Percentiles rank a stretch among this genome's conserved stretches.
Evolutionary conservation across 2,329 filamentous ascomycete species (phyloP).

Genomic region (Ophiostoma australiae): DNA sequence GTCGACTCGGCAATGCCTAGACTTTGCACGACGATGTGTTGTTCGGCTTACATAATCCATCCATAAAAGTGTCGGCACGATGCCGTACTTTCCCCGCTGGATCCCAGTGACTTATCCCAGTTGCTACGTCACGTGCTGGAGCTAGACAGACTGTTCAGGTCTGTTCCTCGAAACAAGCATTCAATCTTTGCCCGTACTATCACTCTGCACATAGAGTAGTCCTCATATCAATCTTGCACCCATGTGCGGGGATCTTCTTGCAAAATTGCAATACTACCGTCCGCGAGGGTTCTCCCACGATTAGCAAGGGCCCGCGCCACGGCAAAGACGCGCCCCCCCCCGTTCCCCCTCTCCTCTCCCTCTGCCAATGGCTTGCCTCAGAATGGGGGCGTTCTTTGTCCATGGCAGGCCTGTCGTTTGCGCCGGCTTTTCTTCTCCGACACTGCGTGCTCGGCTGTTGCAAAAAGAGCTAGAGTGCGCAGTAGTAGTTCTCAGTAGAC

Average conservation of each 20-base stretch:
- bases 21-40: too few relatives aligned
- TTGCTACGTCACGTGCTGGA: too few relatives aligned
- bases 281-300: neutral
- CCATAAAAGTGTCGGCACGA: too few relatives aligned
- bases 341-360: too few relatives aligned
- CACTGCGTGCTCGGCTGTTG: neutral
- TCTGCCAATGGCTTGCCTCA: neutral
- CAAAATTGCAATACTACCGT: neutral
- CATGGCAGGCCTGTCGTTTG: neutral
- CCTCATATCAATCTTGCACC: neutral
- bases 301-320: neutral
- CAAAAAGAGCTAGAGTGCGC: neutral
- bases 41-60: too few relatives aligned
- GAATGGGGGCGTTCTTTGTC: neutral
- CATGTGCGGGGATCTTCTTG: neutral
- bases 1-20: neutral
- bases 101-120: too few relatives aligned
- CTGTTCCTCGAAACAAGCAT: too few relatives aligned
- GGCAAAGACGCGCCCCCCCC: neutral
- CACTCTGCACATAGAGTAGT: too few relatives aligned
- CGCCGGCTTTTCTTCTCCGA: slow-evolving; percentile 4
- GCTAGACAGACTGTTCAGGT: too few relatives aligned
- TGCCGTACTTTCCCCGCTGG: too few relatives aligned
- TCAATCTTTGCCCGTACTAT: too few relatives aligned
- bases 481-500: neutral